Conservation (phyloP, 805 yeast species). For the Suhomyces sp. region DNA sequence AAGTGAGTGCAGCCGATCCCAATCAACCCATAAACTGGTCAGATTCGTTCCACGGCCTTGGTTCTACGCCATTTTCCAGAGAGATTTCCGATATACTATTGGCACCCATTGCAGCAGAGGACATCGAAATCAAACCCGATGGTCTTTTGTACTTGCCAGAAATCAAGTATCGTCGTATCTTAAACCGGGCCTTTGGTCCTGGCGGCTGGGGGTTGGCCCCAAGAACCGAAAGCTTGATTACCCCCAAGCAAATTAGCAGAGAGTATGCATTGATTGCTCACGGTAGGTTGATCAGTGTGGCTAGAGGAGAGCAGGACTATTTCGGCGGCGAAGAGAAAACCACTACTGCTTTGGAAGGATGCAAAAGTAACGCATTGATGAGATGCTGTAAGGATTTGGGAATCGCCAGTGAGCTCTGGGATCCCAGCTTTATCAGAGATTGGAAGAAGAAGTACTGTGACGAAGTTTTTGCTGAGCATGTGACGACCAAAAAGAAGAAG, state of each 20-base stretch:
- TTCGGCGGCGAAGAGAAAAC: constrained; percentile 77
- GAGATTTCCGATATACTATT: constrained; percentile 59
- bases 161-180: constrained; percentile 86
- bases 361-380: constrained; percentile 95
- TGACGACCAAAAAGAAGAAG: constrained; percentile 77
- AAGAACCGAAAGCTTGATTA: constrained; percentile 76
- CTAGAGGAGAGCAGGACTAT: constrained; percentile 94
- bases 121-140: constrained; percentile 93
- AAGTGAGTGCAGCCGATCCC: constrained; percentile 5
- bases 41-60: constrained; percentile 82
- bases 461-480: constrained; percentile 82
- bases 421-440: constrained; percentile 72
- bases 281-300: constrained; percentile 85
- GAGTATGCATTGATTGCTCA: constrained; percentile 87
- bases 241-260: constrained; percentile 73
- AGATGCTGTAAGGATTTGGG: constrained; percentile 97
- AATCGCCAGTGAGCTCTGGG: constrained; percentile 96
- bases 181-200: constrained; percentile 92
- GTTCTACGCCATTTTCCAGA: constrained; percentile 68
- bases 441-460: constrained; percentile 56
- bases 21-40: constrained; percentile 64
- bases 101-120: constrained; percentile 61
- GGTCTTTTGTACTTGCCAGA: constrained; percentile 91
- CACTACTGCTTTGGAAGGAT: constrained; percentile 96
- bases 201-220: constrained; percentile 99